Conservation (phyloP, 352 stramenopile species). For the Phytopythium chamaehyphon region DNA sequence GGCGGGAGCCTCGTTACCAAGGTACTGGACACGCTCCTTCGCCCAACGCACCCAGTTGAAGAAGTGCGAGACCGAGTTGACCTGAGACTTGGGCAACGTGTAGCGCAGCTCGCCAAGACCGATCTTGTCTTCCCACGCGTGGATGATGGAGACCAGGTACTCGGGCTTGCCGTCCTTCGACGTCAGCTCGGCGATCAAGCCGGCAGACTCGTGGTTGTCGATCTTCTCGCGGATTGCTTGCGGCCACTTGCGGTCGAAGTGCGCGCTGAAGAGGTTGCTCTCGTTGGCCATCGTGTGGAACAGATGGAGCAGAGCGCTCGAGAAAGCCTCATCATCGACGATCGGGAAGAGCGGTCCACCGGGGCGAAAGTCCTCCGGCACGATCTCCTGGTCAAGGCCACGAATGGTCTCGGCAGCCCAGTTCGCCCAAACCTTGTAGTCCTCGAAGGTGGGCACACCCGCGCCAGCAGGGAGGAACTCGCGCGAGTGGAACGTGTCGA, state of each 20-base stretch:
- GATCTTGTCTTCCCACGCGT: slow-evolving; percentile 67
- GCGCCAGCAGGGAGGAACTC: slow-evolving; percentile 58
- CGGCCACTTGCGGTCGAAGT: slow-evolving; percentile 49
- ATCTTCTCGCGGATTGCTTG: slow-evolving; percentile 62
- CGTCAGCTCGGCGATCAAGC: slow-evolving; percentile 39
- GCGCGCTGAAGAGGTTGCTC: slow-evolving; percentile 56
- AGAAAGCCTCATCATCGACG: slow-evolving; percentile 48
- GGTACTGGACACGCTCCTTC: slow-evolving; percentile 67
- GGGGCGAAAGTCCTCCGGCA: slow-evolving; percentile 56
- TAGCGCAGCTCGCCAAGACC: slow-evolving; percentile 48
- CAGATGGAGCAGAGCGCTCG: slow-evolving; percentile 53
- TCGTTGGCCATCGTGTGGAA: slow-evolving; percentile 51
- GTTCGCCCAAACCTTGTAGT: slow-evolving; percentile 63
- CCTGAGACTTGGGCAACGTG: slow-evolving; percentile 59
- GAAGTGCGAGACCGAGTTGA: slow-evolving; percentile 62
- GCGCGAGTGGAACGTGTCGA: slow-evolving; percentile 77
- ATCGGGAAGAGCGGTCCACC: slow-evolving; percentile 59
- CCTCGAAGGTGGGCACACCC: slow-evolving; percentile 34
- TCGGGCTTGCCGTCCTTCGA: slow-evolving; percentile 33
- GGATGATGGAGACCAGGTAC: slow-evolving; percentile 54
- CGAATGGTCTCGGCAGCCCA: slow-evolving; percentile 54
- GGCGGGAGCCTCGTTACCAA: slow-evolving; percentile 46
- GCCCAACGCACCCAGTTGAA: slow-evolving; percentile 78
- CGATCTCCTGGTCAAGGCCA: slow-evolving; percentile 27
- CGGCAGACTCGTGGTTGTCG: slow-evolving; percentile 34